Percentiles rank a stretch among this genome's conserved stretches.
Conservation (phyloP, 1,284 basidiomycete species). For the Takashimella koratensis region DNA sequence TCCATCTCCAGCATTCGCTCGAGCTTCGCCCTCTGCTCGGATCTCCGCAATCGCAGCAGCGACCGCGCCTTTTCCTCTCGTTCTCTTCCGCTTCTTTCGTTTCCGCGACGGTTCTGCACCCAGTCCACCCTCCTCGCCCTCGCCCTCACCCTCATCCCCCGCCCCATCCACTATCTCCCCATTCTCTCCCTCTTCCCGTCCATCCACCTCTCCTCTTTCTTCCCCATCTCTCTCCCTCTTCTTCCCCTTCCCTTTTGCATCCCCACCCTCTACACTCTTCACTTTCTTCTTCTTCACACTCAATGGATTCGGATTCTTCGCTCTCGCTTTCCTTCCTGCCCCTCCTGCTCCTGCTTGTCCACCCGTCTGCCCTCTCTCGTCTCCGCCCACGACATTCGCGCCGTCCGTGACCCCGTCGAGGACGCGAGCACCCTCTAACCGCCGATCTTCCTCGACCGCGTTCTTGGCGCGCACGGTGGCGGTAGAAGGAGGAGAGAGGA, state of each 20-base stretch:
- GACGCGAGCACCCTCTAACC: constrained; percentile 43
- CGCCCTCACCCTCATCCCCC: constrained; percentile 18
- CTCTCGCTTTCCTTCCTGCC: constrained; percentile 59
- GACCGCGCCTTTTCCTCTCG: constrained; percentile 37
- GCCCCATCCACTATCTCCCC: constrained; percentile 3
- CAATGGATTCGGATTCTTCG: constrained; percentile 87
- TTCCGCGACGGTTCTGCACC: constrained; percentile 9
- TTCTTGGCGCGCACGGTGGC: constrained; percentile 67
- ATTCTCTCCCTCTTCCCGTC: constrained; percentile 1
- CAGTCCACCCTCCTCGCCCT: constrained; percentile 13
- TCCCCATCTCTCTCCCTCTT: constrained; percentile 13
- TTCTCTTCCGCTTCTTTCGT: constrained; percentile 40
- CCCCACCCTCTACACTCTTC: neutral
- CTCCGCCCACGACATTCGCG: constrained; percentile 56
- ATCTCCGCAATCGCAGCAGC: constrained; percentile 36
- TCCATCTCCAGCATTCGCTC: no score
- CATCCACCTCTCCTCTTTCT: constrained; percentile 5
- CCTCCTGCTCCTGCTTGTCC: constrained; percentile 52
- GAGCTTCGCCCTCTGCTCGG: constrained; percentile 1
- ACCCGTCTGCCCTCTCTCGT: no score
- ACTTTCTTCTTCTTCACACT: constrained; percentile 82
- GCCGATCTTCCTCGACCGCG: constrained; percentile 50
- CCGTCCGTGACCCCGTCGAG: constrained; percentile 40
- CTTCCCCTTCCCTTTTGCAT: constrained; percentile 1
- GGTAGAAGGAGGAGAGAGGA: constrained; percentile 80